phyloP scores from a whole-genome alignment of 2,329 filamentous ascomycete genomes.

The Phialemoniopsis sp. region DNA sequence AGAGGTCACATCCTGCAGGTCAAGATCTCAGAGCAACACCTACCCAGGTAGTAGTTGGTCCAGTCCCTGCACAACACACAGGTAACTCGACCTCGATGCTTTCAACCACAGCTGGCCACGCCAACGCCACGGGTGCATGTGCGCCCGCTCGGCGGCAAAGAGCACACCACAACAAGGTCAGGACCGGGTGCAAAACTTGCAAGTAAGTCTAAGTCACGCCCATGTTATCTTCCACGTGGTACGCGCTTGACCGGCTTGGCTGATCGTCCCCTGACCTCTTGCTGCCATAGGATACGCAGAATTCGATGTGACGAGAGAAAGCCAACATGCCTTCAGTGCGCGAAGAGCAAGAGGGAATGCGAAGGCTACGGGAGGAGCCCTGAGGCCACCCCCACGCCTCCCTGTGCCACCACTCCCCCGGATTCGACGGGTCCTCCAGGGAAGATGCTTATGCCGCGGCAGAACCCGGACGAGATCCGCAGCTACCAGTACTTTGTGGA shows the following conservation, averaged over 20 bases:
- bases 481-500: slow-evolving; percentile 11
- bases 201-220: slow-evolving; percentile 7
- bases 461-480: slow-evolving; percentile 5
- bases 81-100: too few relatives aligned
- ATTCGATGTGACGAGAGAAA: slow-evolving; percentile 12
- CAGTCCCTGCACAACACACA: too few relatives aligned
- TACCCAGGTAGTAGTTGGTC: too few relatives aligned
- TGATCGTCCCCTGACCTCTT: not conserved
- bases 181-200: slow-evolving; percentile 12
- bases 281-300: slow-evolving; percentile 3
- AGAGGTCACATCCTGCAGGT: too few relatives aligned
- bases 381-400: not conserved
- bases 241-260: too few relatives aligned
- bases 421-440: too few relatives aligned
- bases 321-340: slow-evolving; percentile 10
- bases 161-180: slow-evolving; percentile 6
- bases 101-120: too few relatives aligned
- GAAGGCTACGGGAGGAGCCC: slow-evolving; percentile 5
- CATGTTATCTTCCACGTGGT: too few relatives aligned
- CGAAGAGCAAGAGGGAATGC: slow-evolving; percentile 8
- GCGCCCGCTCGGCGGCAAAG: not conserved
- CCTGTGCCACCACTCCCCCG: not conserved
- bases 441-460: slow-evolving; percentile 3
- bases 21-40: too few relatives aligned
- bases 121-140: too few relatives aligned